Percentiles rank a stretch among this genome's conserved stretches.
Conservation (phyloP, 148 eudicot species). For the Persicaria maculosa region DNA sequence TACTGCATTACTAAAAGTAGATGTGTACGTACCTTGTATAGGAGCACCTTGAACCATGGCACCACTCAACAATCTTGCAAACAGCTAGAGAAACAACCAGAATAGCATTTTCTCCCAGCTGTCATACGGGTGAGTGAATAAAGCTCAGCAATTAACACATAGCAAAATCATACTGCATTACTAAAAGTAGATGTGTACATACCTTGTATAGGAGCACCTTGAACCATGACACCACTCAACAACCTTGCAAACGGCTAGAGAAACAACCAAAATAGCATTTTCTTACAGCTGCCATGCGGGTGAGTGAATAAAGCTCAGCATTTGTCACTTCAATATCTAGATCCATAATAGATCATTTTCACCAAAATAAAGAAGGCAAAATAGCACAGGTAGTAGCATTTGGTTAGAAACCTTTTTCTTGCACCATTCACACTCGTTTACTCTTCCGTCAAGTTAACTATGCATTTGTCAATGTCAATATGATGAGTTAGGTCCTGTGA, state of each 20-base stretch:
- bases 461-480: slow-evolving; percentile 74
- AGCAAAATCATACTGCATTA: not conserved
- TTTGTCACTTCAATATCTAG: not conserved
- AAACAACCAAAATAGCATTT: slow-evolving; percentile 91
- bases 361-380: not conserved
- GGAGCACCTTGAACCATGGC: slow-evolving; percentile 69
- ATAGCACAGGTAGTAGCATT: not conserved
- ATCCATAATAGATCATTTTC: not conserved
- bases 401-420: slow-evolving; percentile 71
- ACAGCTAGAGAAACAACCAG: slow-evolving; percentile 96
- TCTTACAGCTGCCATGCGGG: slow-evolving; percentile 66
- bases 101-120: slow-evolving; percentile 98
- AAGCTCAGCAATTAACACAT: not conserved
- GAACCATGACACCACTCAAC: slow-evolving; percentile 50
- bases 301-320: not conserved
- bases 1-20: not conserved
- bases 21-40: slow-evolving; percentile 60
- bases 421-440: slow-evolving; percentile 99
- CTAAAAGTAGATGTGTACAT: slow-evolving; percentile 22
- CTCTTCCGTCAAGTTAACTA: slow-evolving; percentile 96
- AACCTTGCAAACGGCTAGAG: slow-evolving; percentile 96
- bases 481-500: slow-evolving; percentile 80
- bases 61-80: slow-evolving; percentile 65
- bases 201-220: slow-evolving; percentile 78
- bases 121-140: slow-evolving; percentile 13